Evolutionary conservation across 441 rosid species (phyloP).

Genomic region (Erodium texanum): DNA sequence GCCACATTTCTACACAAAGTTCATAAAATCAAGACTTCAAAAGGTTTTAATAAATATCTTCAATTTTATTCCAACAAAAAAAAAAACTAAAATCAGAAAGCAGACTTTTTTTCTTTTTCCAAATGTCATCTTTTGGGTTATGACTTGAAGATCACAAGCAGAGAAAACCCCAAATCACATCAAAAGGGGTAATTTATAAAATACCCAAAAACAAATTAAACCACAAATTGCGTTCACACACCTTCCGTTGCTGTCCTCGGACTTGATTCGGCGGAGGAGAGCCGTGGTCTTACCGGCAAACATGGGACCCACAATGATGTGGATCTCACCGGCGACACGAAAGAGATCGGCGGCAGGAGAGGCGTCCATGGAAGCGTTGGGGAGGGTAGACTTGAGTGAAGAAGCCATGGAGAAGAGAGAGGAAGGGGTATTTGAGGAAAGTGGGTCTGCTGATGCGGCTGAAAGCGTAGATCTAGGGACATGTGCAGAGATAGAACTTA

Average conservation of each 20-base stretch:
- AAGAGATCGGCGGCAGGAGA: too few relatives aligned
- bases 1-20: constrained; percentile 44
- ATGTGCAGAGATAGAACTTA: not conserved
- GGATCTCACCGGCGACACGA: constrained; percentile 29
- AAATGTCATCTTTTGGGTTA: not conserved
- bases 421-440: not conserved
- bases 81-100: not conserved
- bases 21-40: not conserved
- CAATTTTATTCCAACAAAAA: not conserved
- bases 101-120: too few relatives aligned
- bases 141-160: not conserved
- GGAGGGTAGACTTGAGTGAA: constrained; percentile 9
- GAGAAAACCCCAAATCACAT: not conserved
- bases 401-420: constrained; percentile 31
- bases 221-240: constrained; percentile 6
- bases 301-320: constrained; percentile 83
- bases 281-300: constrained; percentile 89
- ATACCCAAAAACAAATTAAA: not conserved
- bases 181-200: not conserved
- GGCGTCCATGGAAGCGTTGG: not conserved
- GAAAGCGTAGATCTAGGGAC: not conserved
- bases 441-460: not conserved
- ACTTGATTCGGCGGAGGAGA: constrained; percentile 70
- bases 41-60: not conserved
- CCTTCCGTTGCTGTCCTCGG: constrained; percentile 56